Conservation (phyloP, 2,329 filamentous ascomycete species). For the Colletotrichum neosansevieriae region DNA sequence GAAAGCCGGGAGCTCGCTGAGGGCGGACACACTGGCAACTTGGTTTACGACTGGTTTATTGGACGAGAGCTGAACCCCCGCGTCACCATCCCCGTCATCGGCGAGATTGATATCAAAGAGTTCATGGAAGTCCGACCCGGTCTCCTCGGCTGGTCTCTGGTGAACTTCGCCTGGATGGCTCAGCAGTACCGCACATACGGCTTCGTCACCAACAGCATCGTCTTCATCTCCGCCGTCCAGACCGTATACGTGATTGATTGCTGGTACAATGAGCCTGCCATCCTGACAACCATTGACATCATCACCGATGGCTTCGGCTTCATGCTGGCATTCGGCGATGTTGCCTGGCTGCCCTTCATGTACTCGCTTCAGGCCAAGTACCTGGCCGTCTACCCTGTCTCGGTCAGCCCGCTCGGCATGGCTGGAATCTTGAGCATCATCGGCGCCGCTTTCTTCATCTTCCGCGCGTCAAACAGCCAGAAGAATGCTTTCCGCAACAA, state of each 20-base stretch:
- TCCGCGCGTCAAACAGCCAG: slow-evolving; percentile 92
- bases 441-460: slow-evolving; percentile 84
- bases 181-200: slow-evolving; percentile 90
- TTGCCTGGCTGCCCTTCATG: slow-evolving; percentile 92
- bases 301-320: slow-evolving; percentile 93
- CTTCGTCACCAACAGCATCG: slow-evolving; percentile 85
- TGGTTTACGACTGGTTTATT: slow-evolving; percentile 94
- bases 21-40: slow-evolving; percentile 85
- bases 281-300: slow-evolving; percentile 94
- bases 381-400: slow-evolving; percentile 82
- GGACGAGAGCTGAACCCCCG: slow-evolving; percentile 95
- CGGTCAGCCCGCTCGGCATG: slow-evolving; percentile 78
- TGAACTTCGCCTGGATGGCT: slow-evolving; percentile 86
- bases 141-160: slow-evolving; percentile 87
- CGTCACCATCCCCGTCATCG: slow-evolving; percentile 80
- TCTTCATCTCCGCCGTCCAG: slow-evolving; percentile 83
- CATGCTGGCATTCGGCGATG: slow-evolving; percentile 93
- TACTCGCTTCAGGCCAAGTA: slow-evolving; percentile 90
- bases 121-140: slow-evolving; percentile 94
- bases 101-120: slow-evolving; percentile 89
- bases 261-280: slow-evolving; percentile 87
- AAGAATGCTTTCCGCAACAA: slow-evolving; percentile 95
- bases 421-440: slow-evolving; percentile 75
- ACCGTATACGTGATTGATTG: slow-evolving; percentile 86
- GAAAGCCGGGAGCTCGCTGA: slow-evolving; percentile 82